Conservation (phyloP, 768 basidiomycete genomes). For the Mycena rosella region DNA sequence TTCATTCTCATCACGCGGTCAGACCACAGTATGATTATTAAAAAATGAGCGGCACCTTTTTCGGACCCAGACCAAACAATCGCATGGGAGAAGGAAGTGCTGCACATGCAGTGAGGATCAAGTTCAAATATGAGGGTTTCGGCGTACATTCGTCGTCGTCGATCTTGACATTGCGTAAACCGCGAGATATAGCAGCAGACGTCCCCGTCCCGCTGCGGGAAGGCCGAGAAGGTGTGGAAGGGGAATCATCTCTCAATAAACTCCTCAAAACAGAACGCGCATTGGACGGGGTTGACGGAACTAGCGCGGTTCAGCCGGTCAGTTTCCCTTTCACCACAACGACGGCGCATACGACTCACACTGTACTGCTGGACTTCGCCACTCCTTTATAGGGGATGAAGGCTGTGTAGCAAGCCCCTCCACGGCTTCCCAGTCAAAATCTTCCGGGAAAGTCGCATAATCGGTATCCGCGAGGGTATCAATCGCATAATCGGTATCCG, state of each 20-base stretch:
- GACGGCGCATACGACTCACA: constrained; percentile 11
- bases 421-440: not conserved
- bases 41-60: constrained; percentile 3
- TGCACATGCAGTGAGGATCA: not conserved
- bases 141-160: constrained; percentile 18
- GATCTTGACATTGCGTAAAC: not conserved
- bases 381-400: constrained; percentile 7
- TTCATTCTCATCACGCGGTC: not conserved
- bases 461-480: not conserved
- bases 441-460: not conserved
- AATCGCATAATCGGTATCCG: not conserved
- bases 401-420: not conserved
- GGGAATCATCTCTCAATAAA: not conserved
- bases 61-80: not conserved
- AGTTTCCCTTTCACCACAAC: not conserved
- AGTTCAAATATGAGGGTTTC: not conserved
- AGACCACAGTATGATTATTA: not conserved
- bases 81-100: not conserved
- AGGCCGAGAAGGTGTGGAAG: constrained; percentile 27
- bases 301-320: not conserved
- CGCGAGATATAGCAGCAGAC: not conserved
- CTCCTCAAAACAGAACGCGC: not conserved
- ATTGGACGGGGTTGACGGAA: constrained; percentile 11
- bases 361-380: constrained; percentile 13
- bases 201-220: not conserved